A percentile compares a stretch with the other conserved stretches of the same genome.
phyloP scores from a whole-genome alignment of 805 yeast species.

The Nakazawaea molendinolei region DNA sequence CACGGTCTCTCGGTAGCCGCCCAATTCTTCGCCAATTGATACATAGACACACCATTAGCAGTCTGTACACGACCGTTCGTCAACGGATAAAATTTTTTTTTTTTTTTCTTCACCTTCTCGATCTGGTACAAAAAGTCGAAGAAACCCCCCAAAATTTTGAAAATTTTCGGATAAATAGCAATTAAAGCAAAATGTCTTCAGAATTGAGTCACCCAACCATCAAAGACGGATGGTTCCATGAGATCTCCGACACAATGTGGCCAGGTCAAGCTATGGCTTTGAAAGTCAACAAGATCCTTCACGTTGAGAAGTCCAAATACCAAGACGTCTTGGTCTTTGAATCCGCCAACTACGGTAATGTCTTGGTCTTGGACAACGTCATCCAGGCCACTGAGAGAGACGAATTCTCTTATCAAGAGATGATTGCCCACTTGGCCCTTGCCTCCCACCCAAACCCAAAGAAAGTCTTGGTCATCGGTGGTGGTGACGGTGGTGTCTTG shows the following conservation, averaged over 20 bases:
- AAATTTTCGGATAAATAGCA: too few relatives aligned
- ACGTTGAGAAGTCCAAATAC: constrained; percentile 78
- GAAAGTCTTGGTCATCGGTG: constrained; percentile 91
- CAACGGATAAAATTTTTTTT: too few relatives aligned
- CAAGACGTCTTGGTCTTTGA: constrained; percentile 94
- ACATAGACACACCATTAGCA: too few relatives aligned
- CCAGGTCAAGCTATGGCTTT: constrained; percentile 98
- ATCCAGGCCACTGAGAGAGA: constrained; percentile 97
- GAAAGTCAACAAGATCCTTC: constrained; percentile 79
- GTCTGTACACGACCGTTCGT: too few relatives aligned
- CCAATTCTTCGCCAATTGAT: too few relatives aligned
- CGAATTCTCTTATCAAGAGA: constrained; percentile 96
- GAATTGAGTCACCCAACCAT: constrained; percentile 50
- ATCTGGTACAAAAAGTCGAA: too few relatives aligned
- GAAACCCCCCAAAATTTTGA: too few relatives aligned
- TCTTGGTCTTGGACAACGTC: constrained; percentile 87
- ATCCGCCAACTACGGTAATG: constrained; percentile 92
- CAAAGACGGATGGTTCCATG: constrained; percentile 95
- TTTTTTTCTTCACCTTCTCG: too few relatives aligned
- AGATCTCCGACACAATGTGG: constrained; percentile 93
- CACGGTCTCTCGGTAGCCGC: constrained; percentile 64
- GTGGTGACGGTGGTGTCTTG: constrained; percentile 98
- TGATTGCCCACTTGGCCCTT: constrained; percentile 91
- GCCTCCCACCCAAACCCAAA: constrained; percentile 93
- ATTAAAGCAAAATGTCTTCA: too few relatives aligned